Evolutionary conservation across 805 yeast species (phyloP), one percentile per base, ranked within the genome.

Genomic region (Candida stauntonica): DNA sequence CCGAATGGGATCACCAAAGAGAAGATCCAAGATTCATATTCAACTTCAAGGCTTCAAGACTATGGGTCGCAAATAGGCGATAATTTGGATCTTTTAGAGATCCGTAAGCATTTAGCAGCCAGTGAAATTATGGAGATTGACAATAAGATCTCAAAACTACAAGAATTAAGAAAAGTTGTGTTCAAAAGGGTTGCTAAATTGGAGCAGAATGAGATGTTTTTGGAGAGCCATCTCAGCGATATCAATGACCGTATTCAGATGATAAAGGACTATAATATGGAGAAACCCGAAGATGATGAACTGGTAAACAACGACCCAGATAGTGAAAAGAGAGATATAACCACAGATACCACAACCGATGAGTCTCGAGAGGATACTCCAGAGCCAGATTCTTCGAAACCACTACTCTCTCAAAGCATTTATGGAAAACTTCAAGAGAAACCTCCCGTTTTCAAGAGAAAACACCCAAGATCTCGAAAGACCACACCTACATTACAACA

Each of bases 111-210:
- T 16, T 57, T 81, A 28, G 77, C 86, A 0, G 70, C 84, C 1
- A 67, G 67, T 48, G 89, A 83, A 51, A 77, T 83, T 23, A 61
- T 66, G 35, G 89, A 79, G 38, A 65, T 83, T 26, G 91, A 83
- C 54, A 54, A 53, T 26, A 72, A 77, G 47, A 72, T 83, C 28
- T 66, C 68, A 31, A 69, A 67, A 47, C 52, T 82, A 30, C 73
- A 75, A 40, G 46, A 60, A 15, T 63, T 70, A 62, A 65, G 89
- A 34, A 67, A 70, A 38, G 49, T 68, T 12, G 73, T 79, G 21
- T 77, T 81, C 51, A 75, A 77, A 42, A 64, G 75, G 47, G 73
- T 83, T 29, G 79, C 81, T 3, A 61, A 61, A 21, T 67, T 78
- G 38, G 91, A 83, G 56, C 73, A 72, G 44, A 73, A 76, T 47